Base-by-base conservation (phyloP, 192 early-diverging fungal genomes). In the Backusella psychrophila region DNA sequence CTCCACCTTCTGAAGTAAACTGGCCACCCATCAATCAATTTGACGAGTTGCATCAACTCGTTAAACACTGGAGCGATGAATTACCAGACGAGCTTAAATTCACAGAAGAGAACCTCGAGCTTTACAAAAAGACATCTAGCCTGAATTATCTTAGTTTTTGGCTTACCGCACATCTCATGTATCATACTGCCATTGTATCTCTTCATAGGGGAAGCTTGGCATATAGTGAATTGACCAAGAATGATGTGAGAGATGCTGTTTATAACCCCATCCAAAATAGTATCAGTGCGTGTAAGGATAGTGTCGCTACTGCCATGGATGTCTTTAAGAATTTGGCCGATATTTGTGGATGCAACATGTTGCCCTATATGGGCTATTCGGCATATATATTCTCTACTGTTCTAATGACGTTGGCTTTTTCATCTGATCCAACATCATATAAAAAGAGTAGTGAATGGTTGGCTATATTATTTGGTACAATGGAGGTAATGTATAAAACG, bases 311-410 rank as follows among this genome's bases (percentile, higher is more conserved):
- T 11, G 79, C 56, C 3, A 81, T 81, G 72, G 70, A 42, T 14
- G 68, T 81, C 6, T 81, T 81, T 39, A 34, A 49, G 69, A 26
- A 21, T 4, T 73, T 81, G 63, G 36, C n/a, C 11, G 75, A 76
- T 36, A 39, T 69, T 23, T 81, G 79, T 38, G 75, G 79, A 38
- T 33, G 36, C 17, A 81, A 77, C 34, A 41, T 77, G 17, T 31
- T 74, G 19, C 79, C 79, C 12, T 81, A 77, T 29, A 73, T 81
- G 72, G 71, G 74, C 11, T 81, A 81, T n/a, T 74, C 75, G 0
- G 71, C 79, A 17, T 81, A 81, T 23, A 81, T 77, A 11, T 76
- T 81, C 19, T 75, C 79, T 19, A 81, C 79, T 4, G 67, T 74
- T 29, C 33, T 81, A 11, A 81, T 81, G 79, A 81, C 79, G 3